Evolutionary conservation across 1,284 basidiomycete species (phyloP).

Genomic region (Sporisorium iseilematis-ciliati): DNA sequence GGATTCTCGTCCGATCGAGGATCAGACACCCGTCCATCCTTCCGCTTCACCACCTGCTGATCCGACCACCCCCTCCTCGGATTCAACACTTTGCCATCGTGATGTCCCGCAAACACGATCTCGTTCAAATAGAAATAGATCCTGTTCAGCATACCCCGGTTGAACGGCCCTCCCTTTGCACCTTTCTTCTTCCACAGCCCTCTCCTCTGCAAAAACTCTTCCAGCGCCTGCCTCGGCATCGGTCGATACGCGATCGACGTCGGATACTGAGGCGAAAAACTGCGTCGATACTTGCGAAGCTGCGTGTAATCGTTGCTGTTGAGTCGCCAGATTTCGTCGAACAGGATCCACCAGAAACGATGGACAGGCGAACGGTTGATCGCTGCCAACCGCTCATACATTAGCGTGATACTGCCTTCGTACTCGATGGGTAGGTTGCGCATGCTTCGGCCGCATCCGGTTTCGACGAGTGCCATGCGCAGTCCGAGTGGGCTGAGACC

Average conservation of each 20-base stretch:
- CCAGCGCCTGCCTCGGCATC: slow-evolving; percentile 77
- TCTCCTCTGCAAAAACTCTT: slow-evolving; percentile 77
- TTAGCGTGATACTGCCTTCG: slow-evolving; percentile 74
- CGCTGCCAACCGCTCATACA: slow-evolving; percentile 75
- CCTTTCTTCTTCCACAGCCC: slow-evolving; percentile 75
- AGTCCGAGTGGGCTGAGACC: slow-evolving; percentile 64
- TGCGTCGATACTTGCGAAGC: slow-evolving; percentile 76
- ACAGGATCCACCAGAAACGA: slow-evolving; percentile 87
- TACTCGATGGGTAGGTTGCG: slow-evolving; percentile 74
- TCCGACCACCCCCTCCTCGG: slow-evolving; percentile 25
- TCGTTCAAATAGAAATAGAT: slow-evolving; percentile 81
- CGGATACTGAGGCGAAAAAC: slow-evolving; percentile 81
- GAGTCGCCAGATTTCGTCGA: slow-evolving; percentile 73
- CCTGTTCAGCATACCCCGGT: slow-evolving; percentile 80
- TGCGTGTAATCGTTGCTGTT: slow-evolving; percentile 67
- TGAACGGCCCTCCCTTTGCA: slow-evolving; percentile 74
- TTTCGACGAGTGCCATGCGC: slow-evolving; percentile 71
- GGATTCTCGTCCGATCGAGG: slow-evolving; percentile 7
- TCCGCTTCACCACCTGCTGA: background rate
- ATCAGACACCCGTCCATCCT: slow-evolving; percentile 6
- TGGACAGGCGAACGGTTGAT: slow-evolving; percentile 74
- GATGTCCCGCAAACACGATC: slow-evolving; percentile 73
- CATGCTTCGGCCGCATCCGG: slow-evolving; percentile 75
- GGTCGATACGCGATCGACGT: slow-evolving; percentile 82
- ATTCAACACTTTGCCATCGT: slow-evolving; percentile 18